Evolutionary conservation across 2,329 filamentous ascomycete genomes (phyloP), one percentile per base, ranked within the genome.

Genomic region (Monilinia fructigena): DNA sequence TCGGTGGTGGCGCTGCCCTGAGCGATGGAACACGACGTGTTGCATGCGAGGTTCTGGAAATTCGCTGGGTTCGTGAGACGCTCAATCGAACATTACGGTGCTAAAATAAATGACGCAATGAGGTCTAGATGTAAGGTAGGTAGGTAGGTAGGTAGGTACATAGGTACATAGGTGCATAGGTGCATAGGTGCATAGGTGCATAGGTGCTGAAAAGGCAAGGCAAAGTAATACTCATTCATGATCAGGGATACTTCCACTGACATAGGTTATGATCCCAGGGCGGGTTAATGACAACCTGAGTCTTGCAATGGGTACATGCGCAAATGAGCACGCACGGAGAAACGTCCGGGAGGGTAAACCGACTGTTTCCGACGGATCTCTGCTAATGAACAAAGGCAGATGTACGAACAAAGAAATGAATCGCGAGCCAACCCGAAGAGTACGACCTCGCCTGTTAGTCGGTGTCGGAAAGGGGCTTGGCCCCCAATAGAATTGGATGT

Each of bases 381-480:
- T 48, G 42, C 42, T 59, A 48, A 48, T 48, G 12, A 48, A 35
- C n/a, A 2, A 35, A 60, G 20, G 42, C 42, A 60, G 35, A 35
- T 48, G 20, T 18, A 48, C 12, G 31, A 38, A 38, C 20, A 23
- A 23, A 50, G 40, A 50, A 60, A 60, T 60, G 20, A 38, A 35
- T 60, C 14, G 28, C 58, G 58, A 60, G 20, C 31, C 14, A 16
- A 35, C n/a, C n/a, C 45, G 45, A 50, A 12, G 47, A 50, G 45
- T 38, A 50, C 28, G 28, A 60, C 45, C 23, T 50, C 45, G 58
- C 45, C 45, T 38, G 58, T 38, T 23, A 50, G 45, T 50, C 58
- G 45, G 45, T 50, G 45, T 50, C 45, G 26, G 58, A 60, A 60
- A 60, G 58, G 56, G 58, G 58, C 58, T 50, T 60, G 58, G 58